Conservation (phyloP, 164 flowering plant genomes). For the Nymphaea colorata region DNA sequence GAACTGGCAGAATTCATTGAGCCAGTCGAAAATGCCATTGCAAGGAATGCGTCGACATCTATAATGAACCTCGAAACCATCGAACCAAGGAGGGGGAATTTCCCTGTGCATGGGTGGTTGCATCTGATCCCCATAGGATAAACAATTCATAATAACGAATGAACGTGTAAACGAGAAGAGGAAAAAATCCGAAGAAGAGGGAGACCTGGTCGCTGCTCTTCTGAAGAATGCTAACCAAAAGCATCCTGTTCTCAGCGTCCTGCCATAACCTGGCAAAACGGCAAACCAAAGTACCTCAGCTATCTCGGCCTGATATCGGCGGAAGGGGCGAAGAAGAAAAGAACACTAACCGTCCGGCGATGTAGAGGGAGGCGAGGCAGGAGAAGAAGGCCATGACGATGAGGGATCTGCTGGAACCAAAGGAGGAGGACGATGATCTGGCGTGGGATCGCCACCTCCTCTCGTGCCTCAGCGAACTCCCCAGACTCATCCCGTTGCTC, state of each 20-base stretch:
- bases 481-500: not conserved
- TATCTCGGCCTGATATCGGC: not conserved
- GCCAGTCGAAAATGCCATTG: too few relatives aligned
- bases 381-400: slow-evolving; percentile 68
- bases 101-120: too few relatives aligned
- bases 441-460: slow-evolving; percentile 37
- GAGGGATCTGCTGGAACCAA: slow-evolving; percentile 29
- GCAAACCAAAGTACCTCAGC: not conserved
- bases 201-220: slow-evolving; percentile 50
- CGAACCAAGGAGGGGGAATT: too few relatives aligned
- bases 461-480: slow-evolving; percentile 31
- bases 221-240: slow-evolving; percentile 44
- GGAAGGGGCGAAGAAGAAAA: not conserved
- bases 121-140: too few relatives aligned
- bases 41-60: too few relatives aligned
- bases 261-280: slow-evolving; percentile 70
- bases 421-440: slow-evolving; percentile 20
- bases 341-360: slow-evolving; percentile 75
- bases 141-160: too few relatives aligned
- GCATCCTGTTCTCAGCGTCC: slow-evolving; percentile 74
- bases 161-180: not conserved
- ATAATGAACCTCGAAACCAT: too few relatives aligned
- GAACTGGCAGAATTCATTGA: too few relatives aligned
- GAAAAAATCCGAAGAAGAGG: slow-evolving; percentile 1
- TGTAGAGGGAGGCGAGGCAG: slow-evolving; percentile 89